phyloP scores from a whole-genome alignment of 768 basidiomycete species.

The Leccinum ochraceum region DNA sequence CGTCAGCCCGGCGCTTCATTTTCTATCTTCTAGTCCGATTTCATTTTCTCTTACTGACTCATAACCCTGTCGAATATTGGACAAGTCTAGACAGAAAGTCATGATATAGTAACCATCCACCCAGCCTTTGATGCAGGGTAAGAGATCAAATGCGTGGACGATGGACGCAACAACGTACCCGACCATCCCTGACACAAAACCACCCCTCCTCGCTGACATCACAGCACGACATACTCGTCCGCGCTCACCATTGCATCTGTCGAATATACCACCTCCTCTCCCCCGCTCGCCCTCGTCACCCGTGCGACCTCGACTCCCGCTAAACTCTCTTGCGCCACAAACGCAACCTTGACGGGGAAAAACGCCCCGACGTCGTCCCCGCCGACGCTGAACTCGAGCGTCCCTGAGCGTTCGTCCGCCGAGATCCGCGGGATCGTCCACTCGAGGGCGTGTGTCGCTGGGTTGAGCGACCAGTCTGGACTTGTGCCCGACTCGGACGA shows the following conservation, averaged over 20 bases:
- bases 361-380: constrained; percentile 83
- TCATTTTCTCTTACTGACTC: no score
- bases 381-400: constrained; percentile 63
- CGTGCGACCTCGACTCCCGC: constrained; percentile 69
- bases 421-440: no score
- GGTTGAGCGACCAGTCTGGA: constrained; percentile 79
- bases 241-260: constrained; percentile 53
- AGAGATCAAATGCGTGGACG: no score
- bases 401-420: no score
- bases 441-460: constrained; percentile 75
- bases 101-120: no score
- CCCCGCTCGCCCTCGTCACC: constrained; percentile 55
- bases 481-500: constrained; percentile 45
- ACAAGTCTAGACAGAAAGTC: no score
- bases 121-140: no score
- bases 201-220: constrained; percentile 5
- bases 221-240: constrained; percentile 60
- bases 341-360: constrained; percentile 89
- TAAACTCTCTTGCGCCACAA: constrained; percentile 79
- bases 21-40: no score
- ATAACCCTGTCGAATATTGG: no score
- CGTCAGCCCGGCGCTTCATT: no score
- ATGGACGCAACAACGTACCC: no score
- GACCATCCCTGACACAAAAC: no score
- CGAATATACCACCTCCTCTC: constrained; percentile 54